Percentiles rank a stretch among this genome's conserved stretches.
Evolutionary conservation across 768 basidiomycete species (phyloP).

Genomic region (Leccinum subgranulosum): DNA sequence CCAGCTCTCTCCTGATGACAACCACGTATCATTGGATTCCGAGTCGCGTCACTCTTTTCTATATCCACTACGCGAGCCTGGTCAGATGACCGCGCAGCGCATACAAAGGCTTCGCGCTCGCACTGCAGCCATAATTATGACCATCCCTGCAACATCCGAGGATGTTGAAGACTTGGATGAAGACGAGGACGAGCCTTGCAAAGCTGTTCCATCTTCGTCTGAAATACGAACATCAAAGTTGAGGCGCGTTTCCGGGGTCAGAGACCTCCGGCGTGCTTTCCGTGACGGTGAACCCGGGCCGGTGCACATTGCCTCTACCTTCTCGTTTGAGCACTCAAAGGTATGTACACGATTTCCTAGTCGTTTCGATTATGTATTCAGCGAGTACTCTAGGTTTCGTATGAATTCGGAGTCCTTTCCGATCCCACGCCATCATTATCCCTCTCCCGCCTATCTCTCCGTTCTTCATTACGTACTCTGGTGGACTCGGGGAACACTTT

Average conservation of each 20-base stretch:
- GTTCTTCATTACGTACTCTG: conserved; percentile 25
- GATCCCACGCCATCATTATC: conserved; percentile 2
- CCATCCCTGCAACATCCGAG: conserved; percentile 28
- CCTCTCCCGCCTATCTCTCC: conserved; percentile 11
- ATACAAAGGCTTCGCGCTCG: conserved; percentile 25
- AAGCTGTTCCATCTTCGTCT: neutral
- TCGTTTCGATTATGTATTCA: conserved; percentile 1
- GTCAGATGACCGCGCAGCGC: conserved; percentile 24
- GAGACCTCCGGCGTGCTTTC: conserved; percentile 27
- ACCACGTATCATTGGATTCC: conserved; percentile 8
- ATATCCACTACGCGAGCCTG: conserved; percentile 21
- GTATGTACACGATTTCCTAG: conserved; percentile 3
- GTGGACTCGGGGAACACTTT: conserved; percentile 13
- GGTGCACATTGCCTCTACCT: conserved; percentile 4
- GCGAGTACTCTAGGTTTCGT: conserved; percentile 11
- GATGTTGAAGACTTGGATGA: conserved; percentile 1
- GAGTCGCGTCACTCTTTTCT: conserved; percentile 11
- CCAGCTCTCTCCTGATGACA: conserved; percentile 3
- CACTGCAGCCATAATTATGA: conserved; percentile 24
- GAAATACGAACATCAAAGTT: conserved; percentile 11
- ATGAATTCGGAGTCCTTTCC: conserved; percentile 21
- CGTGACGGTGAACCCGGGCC: conserved; percentile 7
- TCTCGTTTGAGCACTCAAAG: conserved; percentile 13
- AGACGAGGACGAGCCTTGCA: conserved; percentile 1
- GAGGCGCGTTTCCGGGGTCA: conserved; percentile 22